Percentiles rank a stretch among this genome's conserved stretches.
phyloP scores from a whole-genome alignment of 441 rosid species.

The Jatropha podagrica region DNA sequence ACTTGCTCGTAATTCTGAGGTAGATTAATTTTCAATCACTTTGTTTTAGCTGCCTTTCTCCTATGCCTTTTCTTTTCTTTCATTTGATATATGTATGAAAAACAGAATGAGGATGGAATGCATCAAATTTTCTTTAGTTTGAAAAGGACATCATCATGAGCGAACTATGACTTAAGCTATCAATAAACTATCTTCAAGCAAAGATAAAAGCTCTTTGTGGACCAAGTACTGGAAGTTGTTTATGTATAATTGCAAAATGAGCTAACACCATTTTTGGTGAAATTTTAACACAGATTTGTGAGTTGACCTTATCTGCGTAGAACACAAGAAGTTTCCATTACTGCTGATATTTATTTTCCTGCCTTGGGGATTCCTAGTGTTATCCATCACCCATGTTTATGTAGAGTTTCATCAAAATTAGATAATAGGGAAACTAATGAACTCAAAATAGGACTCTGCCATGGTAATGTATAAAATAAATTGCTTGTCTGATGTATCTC shows the following conservation, averaged over 20 bases:
- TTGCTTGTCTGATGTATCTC: background rate
- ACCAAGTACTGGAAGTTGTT: background rate
- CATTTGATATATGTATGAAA: background rate
- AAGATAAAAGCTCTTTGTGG: background rate
- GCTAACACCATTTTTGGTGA: background rate
- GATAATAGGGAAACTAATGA: background rate
- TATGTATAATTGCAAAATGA: background rate
- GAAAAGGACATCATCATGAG: background rate
- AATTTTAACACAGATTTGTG: background rate
- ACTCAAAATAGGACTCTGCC: background rate
- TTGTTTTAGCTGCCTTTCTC: background rate
- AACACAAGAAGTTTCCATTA: background rate
- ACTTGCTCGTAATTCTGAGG: slow-evolving; percentile 69
- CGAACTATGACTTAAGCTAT: background rate
- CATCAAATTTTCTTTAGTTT: background rate
- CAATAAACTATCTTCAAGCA: background rate
- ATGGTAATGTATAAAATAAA: background rate
- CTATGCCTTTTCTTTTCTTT: background rate
- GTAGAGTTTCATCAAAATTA: background rate
- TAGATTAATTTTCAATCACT: slow-evolving; percentile 30
- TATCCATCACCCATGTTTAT: background rate
- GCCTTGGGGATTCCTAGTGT: background rate
- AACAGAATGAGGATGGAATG: background rate
- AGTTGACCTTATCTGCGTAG: background rate
- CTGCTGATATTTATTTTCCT: background rate